phyloP scores from a whole-genome alignment of 176 grass and related monocot genomes.

The Cenchrus purpureus region DNA sequence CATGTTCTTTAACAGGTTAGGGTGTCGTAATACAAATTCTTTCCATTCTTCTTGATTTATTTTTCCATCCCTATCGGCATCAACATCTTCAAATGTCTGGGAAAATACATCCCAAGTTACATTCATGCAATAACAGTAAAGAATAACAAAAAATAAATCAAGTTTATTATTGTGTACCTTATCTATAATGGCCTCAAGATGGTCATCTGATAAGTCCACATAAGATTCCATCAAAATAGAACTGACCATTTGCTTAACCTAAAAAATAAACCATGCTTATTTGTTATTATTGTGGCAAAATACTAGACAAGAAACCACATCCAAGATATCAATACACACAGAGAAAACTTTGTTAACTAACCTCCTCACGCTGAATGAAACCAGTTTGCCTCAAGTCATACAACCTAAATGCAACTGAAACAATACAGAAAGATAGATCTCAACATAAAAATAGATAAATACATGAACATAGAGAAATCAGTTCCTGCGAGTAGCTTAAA shows the following conservation, averaged over 20 bases:
- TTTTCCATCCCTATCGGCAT: conserved; percentile 74
- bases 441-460: conserved; percentile 14
- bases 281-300: neutral
- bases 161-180: conserved; percentile 49
- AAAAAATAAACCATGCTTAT: conserved; percentile 33
- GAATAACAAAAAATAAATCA: neutral
- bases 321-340: conserved; percentile 17
- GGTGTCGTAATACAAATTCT: conserved; percentile 64
- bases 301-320: conserved; percentile 24
- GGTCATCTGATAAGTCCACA: conserved; percentile 62
- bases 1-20: conserved; percentile 87
- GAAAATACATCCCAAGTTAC: neutral
- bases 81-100: conserved; percentile 89
- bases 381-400: conserved; percentile 81
- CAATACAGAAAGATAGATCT: neutral
- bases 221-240: conserved; percentile 79
- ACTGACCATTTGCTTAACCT: conserved; percentile 95
- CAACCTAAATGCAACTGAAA: conserved; percentile 66
- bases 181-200: conserved; percentile 74
- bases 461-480: neutral
- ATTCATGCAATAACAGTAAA: neutral
- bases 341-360: conserved; percentile 30
- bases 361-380: conserved; percentile 66
- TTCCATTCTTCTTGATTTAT: conserved; percentile 88
- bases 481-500: conserved; percentile 26